Conservation (phyloP, 1,284 basidiomycete species). For the Trametes sp. region DNA sequence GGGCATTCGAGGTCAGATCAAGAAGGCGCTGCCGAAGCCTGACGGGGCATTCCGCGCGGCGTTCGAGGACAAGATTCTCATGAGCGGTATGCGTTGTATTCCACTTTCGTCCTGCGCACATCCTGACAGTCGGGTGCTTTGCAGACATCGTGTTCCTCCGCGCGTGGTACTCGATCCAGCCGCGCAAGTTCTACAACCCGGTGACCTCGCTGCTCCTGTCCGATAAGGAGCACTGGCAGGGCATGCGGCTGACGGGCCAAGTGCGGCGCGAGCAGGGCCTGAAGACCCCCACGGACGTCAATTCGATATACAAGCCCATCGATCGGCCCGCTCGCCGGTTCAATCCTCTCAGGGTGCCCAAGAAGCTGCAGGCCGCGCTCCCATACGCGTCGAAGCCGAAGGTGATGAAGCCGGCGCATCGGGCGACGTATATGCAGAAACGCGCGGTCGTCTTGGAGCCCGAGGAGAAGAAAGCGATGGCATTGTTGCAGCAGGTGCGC, state of each 20-base stretch:
- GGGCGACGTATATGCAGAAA: constrained; percentile 88
- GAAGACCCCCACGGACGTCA: constrained; percentile 84
- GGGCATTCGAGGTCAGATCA: constrained; percentile 95
- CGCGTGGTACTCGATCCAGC: constrained; percentile 97
- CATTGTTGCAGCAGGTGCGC: constrained; percentile 94
- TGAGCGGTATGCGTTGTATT: constrained; percentile 76
- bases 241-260: constrained; percentile 96
- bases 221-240: constrained; percentile 83
- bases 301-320: constrained; percentile 90
- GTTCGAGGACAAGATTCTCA: constrained; percentile 97
- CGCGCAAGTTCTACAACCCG: constrained; percentile 96
- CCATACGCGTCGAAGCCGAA: constrained; percentile 96
- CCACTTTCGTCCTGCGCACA: not conserved
- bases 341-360: constrained; percentile 90
- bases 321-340: constrained; percentile 87
- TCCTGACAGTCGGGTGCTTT: constrained; percentile 9
- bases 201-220: constrained; percentile 90
- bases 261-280: constrained; percentile 86
- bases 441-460: constrained; percentile 95
- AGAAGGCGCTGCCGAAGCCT: constrained; percentile 93
- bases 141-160: constrained; percentile 94
- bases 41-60: constrained; percentile 96
- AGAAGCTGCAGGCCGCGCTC: constrained; percentile 87
- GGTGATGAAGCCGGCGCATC: constrained; percentile 76
- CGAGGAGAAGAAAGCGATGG: constrained; percentile 92